Base-by-base conservation (phyloP, 1,284 basidiomycete genomes). In the Puccinia triticina region DNA sequence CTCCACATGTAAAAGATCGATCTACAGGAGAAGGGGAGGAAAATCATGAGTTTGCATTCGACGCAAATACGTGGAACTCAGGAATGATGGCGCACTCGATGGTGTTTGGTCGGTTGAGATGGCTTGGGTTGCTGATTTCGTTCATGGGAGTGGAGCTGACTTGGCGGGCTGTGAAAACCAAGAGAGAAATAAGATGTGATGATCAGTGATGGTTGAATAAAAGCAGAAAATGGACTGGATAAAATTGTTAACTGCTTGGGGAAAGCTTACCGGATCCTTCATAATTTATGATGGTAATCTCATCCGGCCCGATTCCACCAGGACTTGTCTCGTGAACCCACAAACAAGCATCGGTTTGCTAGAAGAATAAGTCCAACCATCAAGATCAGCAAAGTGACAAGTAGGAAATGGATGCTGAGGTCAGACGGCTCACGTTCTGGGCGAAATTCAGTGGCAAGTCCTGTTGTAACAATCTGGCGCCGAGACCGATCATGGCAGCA, bases 401-500 rank as follows among this genome's bases (percentile, higher is more conserved):
- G 26, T 21, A 12, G 34, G n/a, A 14, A 21, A 29, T 50, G 72
- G 18, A 72, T 74, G 32, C 26, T 34, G 8, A 57, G 26, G 5
- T 34, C 55, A 21, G 14, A 43, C 14, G 43, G 43, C 78, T 67
- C 8, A 84, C 82, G 79, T 83, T 78, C 76, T 84, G 75, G 78
- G 84, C 72, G 69, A 66, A 48, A 78, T 84, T 85, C 84, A 90
- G 84, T 83, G 90, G 89, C 21, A 84, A 83, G 48, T 73, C 57
- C 0, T 89, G 85, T 43, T 86, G 83, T n/a, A 90, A 85, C 7
- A 91, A 85, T 66, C 87, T 87, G 8, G 89, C 85, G 5, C 90
- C 90, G 46, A 91, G 87, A 4, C 88, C 89, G 7, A 90, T 85
- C 89, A 90, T 90, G 3, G 87, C 90, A 14, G 89, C 90, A 1